These are phyloP conservation scores for Fusarium duplospermum DNA, from an alignment of 2,329 filamentous ascomycete genomes.

Conservation along the genomic window DNA sequence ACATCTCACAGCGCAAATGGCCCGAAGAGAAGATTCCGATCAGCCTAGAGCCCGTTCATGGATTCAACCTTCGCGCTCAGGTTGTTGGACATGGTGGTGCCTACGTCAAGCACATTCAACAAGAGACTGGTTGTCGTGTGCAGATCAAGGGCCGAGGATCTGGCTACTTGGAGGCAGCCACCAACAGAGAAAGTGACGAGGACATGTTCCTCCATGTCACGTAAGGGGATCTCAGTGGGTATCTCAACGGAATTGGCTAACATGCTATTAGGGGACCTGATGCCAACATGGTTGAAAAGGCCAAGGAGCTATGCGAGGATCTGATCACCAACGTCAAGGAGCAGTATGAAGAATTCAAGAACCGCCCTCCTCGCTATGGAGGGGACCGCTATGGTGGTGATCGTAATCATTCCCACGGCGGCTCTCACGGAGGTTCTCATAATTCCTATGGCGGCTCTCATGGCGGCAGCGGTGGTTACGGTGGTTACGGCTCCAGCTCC, in stretches of 20 bases:
- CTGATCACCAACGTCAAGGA: slow-evolving; percentile 87
- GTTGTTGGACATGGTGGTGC: slow-evolving; percentile 94
- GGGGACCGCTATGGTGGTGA: slow-evolving; percentile 53
- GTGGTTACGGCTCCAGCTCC: slow-evolving; percentile 46
- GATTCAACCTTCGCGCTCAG: slow-evolving; percentile 95
- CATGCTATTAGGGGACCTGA: slow-evolving; percentile 78
- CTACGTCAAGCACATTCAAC: slow-evolving; percentile 98
- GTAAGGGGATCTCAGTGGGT: slow-evolving; percentile 62
- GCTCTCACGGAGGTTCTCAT: slow-evolving; percentile 43
- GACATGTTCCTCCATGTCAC: slow-evolving; percentile 97
- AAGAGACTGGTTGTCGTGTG: slow-evolving; percentile 93
- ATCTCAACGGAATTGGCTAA: slow-evolving; percentile 46
- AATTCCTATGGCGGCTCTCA: slow-evolving; percentile 47
- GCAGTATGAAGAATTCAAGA: slow-evolving; percentile 93
- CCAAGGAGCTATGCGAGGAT: slow-evolving; percentile 89
- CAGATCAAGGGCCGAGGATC: slow-evolving; percentile 98
- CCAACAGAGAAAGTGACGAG: slow-evolving; percentile 92
- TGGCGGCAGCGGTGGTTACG: slow-evolving; percentile 33
- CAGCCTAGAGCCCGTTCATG: slow-evolving; percentile 87
- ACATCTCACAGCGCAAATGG: slow-evolving; percentile 88
- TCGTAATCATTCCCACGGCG: slow-evolving; percentile 47
- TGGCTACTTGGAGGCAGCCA: slow-evolving; percentile 90
- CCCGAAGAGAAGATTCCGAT: slow-evolving; percentile 96
- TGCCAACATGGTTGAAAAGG: slow-evolving; percentile 84
- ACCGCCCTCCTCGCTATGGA: slow-evolving; percentile 74